Evolutionary conservation across 2,329 filamentous ascomycete species (phyloP).

Genomic region (Sarocladium oryzae): DNA sequence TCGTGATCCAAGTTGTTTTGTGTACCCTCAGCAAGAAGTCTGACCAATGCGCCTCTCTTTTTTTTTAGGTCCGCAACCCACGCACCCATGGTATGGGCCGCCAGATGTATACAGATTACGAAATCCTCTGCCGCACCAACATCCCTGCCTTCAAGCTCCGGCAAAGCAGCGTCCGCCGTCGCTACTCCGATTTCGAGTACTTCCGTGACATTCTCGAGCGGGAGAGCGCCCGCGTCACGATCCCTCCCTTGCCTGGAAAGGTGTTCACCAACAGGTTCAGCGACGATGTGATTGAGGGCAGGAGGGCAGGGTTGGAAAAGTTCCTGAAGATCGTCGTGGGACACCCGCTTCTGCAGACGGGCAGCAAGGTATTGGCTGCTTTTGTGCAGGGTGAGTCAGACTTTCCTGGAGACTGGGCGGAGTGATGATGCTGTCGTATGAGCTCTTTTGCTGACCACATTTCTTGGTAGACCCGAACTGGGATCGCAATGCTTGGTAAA

Average conservation of each 20-base stretch:
- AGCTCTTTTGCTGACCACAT: conserved; percentile 5
- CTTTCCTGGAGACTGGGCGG: no score
- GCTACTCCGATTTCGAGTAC: conserved; percentile 98
- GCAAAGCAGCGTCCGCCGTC: conserved; percentile 77
- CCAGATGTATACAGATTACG: conserved; percentile 97
- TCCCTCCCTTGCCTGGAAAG: conserved; percentile 91
- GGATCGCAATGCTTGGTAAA: conserved; percentile 85
- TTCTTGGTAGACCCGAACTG: conserved; percentile 64
- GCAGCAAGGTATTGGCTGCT: conserved; percentile 89
- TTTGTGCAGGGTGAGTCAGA: conserved; percentile 92
- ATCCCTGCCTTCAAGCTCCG: conserved; percentile 98
- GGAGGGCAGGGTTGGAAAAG: conserved; percentile 83
- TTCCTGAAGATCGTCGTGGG: conserved; percentile 97
- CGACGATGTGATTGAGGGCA: conserved; percentile 95
- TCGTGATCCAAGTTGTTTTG: no score
- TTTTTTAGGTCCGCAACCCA: conserved; percentile 74
- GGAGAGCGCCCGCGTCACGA: conserved; percentile 88
- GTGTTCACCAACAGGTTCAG: conserved; percentile 98
- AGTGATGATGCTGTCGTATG: no score
- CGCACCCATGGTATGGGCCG: conserved; percentile 91
- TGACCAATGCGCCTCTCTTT: no score
- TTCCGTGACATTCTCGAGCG: conserved; percentile 97
- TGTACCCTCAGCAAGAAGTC: no score
- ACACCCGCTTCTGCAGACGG: conserved; percentile 92
- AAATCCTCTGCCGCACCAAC: conserved; percentile 96